Base-by-base conservation (phyloP, 176 grass and related monocot species). In the Carex kokanica region DNA sequence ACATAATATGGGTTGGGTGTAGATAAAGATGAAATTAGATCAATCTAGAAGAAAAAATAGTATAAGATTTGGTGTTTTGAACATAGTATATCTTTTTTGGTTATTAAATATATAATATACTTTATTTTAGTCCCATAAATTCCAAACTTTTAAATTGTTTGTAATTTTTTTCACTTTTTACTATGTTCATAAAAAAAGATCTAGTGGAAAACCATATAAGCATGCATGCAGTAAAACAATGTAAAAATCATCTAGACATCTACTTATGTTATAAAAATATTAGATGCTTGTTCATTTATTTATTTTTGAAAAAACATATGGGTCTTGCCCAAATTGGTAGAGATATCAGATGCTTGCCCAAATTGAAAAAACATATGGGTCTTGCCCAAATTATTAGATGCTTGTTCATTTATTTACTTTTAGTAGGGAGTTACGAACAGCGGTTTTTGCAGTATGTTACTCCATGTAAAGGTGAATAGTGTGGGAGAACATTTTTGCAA, bases 1-100 rank as follows among this genome's bases (percentile, higher is more conserved):
- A n/a, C n/a, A n/a, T n/a, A n/a, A n/a, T n/a, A n/a, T n/a, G n/a
- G n/a, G n/a, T n/a, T n/a, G n/a, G n/a, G n/a, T n/a, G 8, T 71
- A 71, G 67, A 71, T 71, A 71, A 66, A 41, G 36, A 71, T 71
- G 67, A 41, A 43, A 45, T 71, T 45, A 45, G 5, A 43, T 71
- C 17, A 40, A 71, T 71, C 34, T 41, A 71, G 17, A 71, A 71
- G 17, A 45, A 71, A 43, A 20, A 43, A 34, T 3, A 8, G 38
- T 36, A 45, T 45, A 45, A 41, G 67, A 71, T 71, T 71, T 47
- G 16, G 66, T 70, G 36, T 57, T 18, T 57, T n/a, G n/a, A n/a
- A n/a, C n/a, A n/a, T 21, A n/a, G 40, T 21, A 20, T 43, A 43
- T 20, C 43, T 43, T 20, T 21, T 11, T 70, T 11, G 5, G 36